Evolutionary conservation across 2,329 filamentous ascomycete genomes (phyloP).

Genomic region (Cryphonectria parasitica): DNA sequence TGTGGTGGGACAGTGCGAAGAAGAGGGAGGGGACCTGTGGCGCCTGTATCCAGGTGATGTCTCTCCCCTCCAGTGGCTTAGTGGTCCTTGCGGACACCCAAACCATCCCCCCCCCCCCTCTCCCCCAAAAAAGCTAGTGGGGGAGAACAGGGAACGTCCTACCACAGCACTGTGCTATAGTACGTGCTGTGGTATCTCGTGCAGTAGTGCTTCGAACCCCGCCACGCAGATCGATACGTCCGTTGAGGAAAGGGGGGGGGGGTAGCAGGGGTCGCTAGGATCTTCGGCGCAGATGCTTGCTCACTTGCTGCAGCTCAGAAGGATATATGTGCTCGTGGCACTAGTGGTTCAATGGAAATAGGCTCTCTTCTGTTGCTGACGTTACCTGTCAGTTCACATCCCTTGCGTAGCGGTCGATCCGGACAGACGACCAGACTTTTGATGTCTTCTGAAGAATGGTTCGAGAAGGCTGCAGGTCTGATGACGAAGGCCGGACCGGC

Average conservation of each 20-base stretch:
- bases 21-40: neutral
- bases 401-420: neutral
- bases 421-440: neutral
- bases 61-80: neutral
- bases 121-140: neutral
- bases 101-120: no score
- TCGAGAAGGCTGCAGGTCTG: constrained; percentile 13
- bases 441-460: neutral
- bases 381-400: neutral
- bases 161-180: no score
- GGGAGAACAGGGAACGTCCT: neutral
- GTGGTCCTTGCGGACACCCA: neutral
- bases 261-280: neutral
- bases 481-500: neutral
- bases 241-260: neutral
- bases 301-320: neutral
- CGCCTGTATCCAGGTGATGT: neutral
- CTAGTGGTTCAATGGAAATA: neutral
- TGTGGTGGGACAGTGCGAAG: constrained; percentile 2
- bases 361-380: neutral
- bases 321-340: neutral
- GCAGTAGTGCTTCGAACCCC: constrained; percentile 1
- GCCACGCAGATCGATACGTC: neutral
- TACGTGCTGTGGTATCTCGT: neutral
- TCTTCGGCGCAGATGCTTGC: neutral